phyloP scores from a whole-genome alignment of 306 rosid species.

The Gynostemma pentaphyllum region DNA sequence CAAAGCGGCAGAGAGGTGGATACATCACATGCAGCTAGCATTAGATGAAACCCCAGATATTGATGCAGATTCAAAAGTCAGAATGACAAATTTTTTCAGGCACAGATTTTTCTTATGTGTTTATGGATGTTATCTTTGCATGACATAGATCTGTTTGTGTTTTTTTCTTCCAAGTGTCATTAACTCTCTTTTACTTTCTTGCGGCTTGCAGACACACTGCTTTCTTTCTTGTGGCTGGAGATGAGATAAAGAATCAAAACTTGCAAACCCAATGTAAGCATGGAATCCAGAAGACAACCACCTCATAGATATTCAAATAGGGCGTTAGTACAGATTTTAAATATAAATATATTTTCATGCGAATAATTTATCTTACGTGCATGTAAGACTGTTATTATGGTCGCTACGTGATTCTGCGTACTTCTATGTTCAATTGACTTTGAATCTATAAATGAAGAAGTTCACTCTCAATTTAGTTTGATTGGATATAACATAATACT shows the following conservation, averaged over 20 bases:
- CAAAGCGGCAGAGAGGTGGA: constrained; percentile 74
- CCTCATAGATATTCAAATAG: neutral
- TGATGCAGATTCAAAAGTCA: constrained; percentile 59
- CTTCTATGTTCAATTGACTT: constrained; percentile 2
- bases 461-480: neutral
- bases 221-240: constrained; percentile 79
- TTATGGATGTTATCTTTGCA: neutral
- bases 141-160: neutral
- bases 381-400: neutral
- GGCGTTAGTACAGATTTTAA: no score
- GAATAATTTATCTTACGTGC: neutral
- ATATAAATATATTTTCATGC: neutral
- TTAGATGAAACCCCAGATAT: constrained; percentile 43
- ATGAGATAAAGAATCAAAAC: constrained; percentile 47
- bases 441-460: neutral
- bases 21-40: constrained; percentile 76
- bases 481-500: neutral
- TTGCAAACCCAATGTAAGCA: constrained; percentile 36
- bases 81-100: constrained; percentile 67
- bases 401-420: neutral
- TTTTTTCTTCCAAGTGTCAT: neutral
- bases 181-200: neutral
- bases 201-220: constrained; percentile 60
- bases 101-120: constrained; percentile 8
- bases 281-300: constrained; percentile 16